Base-by-base conservation (phyloP, 805 yeast species). In the Zygotorulaspora chibaensis region DNA sequence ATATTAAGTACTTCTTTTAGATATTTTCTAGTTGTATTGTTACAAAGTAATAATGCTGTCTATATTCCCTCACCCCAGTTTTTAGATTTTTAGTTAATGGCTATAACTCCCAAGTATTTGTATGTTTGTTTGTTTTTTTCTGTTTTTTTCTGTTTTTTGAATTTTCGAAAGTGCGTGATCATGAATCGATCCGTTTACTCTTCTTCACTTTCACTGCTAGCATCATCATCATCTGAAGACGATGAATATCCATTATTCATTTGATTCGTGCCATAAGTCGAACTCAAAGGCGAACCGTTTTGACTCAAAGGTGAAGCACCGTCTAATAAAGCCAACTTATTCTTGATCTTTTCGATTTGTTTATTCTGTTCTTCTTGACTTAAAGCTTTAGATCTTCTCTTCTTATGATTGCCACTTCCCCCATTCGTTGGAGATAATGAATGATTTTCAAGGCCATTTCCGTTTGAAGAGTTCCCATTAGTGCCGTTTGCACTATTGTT, bases 291-390 rank as follows among this genome's bases (percentile, higher is more conserved):
- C 50, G 75, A 68, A 13, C 63, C 65, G 36, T 59, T 61, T 38
- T 62, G 60, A 47, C 65, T 62, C 62, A 74, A 73, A 43, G 75
- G 75, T 47, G 75, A 70, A 50, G 76, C 78, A 34, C 68, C 71
- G 47, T 84, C 85, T 55, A 84, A 74, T 57, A 86, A 83, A 53
- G 86, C 88, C 57, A 91, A 72, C 67, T 88, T 83, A 65, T 79
- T 79, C 65, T 81, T 84, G 60, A 86, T 73, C 56, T 76, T 77
- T 59, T 81, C 89, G 55, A 86, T 83, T 67, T 83, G 84, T 52
- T 74, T 72, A 39, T 72, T 70, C 59, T 80, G 84, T 59, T 84
- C 86, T 54, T 78, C 85, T 60, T 83, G 87, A 44, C 79, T 71
- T 58, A 80, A 64, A 27, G 78, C 79, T 66, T 76, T 77, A 51